These are phyloP conservation scores for Eucalyptus shirleyi DNA, from an alignment of 345 rosid species.

Conservation along the genomic window DNA sequence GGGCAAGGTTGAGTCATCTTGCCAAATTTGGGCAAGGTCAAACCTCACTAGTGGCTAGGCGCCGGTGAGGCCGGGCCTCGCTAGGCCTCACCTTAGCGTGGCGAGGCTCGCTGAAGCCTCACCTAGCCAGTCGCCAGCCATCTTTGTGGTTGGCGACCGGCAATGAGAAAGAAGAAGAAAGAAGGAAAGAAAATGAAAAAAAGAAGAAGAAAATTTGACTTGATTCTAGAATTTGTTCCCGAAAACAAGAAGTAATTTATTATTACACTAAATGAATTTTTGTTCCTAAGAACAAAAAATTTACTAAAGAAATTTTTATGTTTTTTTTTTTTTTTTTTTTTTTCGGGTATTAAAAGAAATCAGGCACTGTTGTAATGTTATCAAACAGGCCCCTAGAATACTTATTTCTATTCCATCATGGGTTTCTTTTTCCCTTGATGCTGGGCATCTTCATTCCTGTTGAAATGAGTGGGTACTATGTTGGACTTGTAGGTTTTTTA, in stretches of 20 bases:
- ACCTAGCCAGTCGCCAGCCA: accelerated
- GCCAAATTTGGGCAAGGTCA: too few species aligned
- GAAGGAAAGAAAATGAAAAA: too few species aligned
- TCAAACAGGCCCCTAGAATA: not conserved
- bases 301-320: too few species aligned
- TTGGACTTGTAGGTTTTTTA: not conserved
- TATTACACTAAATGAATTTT: accelerated
- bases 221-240: accelerated
- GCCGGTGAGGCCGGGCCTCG: accelerated
- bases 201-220: too few species aligned
- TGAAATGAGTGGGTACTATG: not conserved
- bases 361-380: accelerated
- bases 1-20: too few species aligned
- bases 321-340: accelerated
- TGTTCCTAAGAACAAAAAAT: too few species aligned
- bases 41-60: accelerated
- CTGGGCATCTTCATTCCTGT: not conserved
- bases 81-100: accelerated
- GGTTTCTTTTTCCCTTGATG: not conserved
- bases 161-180: too few species aligned
- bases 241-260: accelerated
- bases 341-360: too few species aligned
- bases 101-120: too few species aligned
- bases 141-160: accelerated
- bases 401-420: not conserved